Base-by-base conservation (phyloP, 805 yeast genomes). In the Candida montana region DNA sequence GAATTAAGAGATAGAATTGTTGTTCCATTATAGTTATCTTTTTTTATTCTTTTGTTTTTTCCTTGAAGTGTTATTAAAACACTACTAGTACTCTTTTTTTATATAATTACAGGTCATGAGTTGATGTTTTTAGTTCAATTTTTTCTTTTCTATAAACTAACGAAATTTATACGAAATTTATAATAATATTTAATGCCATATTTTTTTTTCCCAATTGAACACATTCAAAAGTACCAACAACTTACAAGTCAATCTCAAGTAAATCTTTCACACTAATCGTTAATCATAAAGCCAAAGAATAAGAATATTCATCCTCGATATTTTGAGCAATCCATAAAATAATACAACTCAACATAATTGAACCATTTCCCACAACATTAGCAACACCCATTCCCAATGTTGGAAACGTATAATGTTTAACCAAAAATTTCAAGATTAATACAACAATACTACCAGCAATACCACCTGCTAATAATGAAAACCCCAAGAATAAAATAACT, bases 261-360 rank as follows among this genome's bases (percentile, higher is more conserved):
- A n/a, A n/a, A n/a, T n/a, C n/a, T n/a, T n/a, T n/a, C n/a, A n/a
- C n/a, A n/a, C n/a, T n/a, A n/a, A n/a, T n/a, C n/a, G n/a, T n/a
- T n/a, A n/a, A 26, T 38, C 59, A 86, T 52, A 87, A 68, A 24
- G 95, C 89, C 59, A 90, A 75, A 35, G 95, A 83, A 61, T 93
- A 91, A 48, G 95, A 84, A 64, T 90, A 91, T 63, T 91, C 98
- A 58, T 93, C 98, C 62, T 93, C 97, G 45, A 89, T 81, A 61
- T 89, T 93, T 61, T 91, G 98, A 18, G 96, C 88, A 40, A 91
- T 68, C 99, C 99, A 93, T 54, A 93, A 68, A 8, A 82, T 71
- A 35, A 87, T 78, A 63, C 97, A 90, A 67, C 97, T 88, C 53
- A 87, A 65, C 88, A 91, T 84, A 28, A 91, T 77, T 47, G 83